Percentiles rank a stretch among this genome's conserved stretches.
Evolutionary conservation across 441 rosid genomes (phyloP).

Genomic region (Arabidopsis hybrid): DNA sequence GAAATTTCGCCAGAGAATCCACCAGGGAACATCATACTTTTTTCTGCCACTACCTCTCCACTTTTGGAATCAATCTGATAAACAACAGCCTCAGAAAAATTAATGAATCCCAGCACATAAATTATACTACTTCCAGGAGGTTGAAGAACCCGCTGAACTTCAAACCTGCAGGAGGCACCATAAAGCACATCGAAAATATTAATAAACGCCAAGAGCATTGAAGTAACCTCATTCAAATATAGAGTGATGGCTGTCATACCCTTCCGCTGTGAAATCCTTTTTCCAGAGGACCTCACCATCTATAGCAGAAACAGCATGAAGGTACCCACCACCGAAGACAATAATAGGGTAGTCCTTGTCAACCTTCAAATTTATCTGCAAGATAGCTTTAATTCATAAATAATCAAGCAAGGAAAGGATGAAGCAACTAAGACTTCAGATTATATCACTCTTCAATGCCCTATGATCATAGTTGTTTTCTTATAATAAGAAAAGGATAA

Average conservation of each 20-base stretch:
- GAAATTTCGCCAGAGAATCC: conserved; percentile 71
- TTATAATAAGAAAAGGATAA: conserved; percentile 9
- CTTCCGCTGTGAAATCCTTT: conserved; percentile 77
- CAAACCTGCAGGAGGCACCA: conserved; percentile 64
- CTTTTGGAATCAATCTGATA: conserved; percentile 71
- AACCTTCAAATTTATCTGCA: conserved; percentile 72
- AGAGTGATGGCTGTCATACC: conserved; percentile 56
- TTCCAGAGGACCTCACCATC: conserved; percentile 94
- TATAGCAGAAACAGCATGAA: conserved; percentile 85
- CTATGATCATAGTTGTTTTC: conserved; percentile 2
- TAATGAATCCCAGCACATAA: conserved; percentile 72
- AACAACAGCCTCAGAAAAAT: conserved; percentile 67
- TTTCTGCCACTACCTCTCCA: conserved; percentile 81
- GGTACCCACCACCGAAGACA: conserved; percentile 75
- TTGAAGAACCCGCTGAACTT: conserved; percentile 77
- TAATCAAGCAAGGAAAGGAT: conserved; percentile 17
- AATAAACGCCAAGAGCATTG: conserved; percentile 35
- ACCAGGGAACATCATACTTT: conserved; percentile 64
- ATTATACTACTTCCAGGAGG: conserved; percentile 60
- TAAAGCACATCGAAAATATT: conserved; percentile 22
- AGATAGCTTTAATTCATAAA: conserved; percentile 24
- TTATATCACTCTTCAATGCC: background rate
- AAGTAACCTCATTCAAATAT: conserved; percentile 19
- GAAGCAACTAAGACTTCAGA: conserved; percentile 12
- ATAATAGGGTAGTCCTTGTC: conserved; percentile 72